Base-by-base conservation (phyloP, 2,329 filamentous ascomycete genomes). In the Mycocentrospora acerina region DNA sequence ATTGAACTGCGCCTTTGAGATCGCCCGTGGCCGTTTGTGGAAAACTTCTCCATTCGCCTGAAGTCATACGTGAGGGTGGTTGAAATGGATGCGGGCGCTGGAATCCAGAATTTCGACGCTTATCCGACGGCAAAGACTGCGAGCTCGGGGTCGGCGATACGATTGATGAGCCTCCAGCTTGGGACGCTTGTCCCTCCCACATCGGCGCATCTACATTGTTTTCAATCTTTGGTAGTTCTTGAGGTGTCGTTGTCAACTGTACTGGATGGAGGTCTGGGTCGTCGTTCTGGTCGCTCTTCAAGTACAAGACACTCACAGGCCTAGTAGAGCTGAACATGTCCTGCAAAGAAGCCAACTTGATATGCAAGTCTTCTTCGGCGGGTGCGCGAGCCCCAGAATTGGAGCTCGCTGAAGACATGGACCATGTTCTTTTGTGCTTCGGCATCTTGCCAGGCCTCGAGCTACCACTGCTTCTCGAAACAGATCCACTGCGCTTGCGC, bases 391-490 rank as follows among this genome's bases (percentile, higher is more conserved):
- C 62, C 34, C 64, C 66, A 29, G 62, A 56, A 53, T 52, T 68
- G 6, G 75, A 73, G 24, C 68, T 70, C 22, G 71, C 71, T 5
- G 91, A 96, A 16, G 89, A 90, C 78, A 95, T 88, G 8, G 91
- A 96, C 90, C 90, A 96, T 0, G 90, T 95, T 42, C 91, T 78
- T 69, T 95, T 94, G 70, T 96, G 90, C 67, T 95, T 95, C 16
- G 82, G 80, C 1, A 87, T 80, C 66, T 95, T 95, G n/a, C 86
- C 86, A 3, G 86, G 83, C 39, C 88, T 55, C 29, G 66, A 59
- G 75, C 64, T 83, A 70, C 60, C 72, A 35, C 49, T 55, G 52
- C 46, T 75, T 38, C 69, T 71, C 13, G 73, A 71, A 8, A 76
- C 70, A 1, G 77, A 75, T 17, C 72, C 72, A 51, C 72, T 78